Conservation (phyloP, 768 basidiomycete species). For the Russula virescens region DNA sequence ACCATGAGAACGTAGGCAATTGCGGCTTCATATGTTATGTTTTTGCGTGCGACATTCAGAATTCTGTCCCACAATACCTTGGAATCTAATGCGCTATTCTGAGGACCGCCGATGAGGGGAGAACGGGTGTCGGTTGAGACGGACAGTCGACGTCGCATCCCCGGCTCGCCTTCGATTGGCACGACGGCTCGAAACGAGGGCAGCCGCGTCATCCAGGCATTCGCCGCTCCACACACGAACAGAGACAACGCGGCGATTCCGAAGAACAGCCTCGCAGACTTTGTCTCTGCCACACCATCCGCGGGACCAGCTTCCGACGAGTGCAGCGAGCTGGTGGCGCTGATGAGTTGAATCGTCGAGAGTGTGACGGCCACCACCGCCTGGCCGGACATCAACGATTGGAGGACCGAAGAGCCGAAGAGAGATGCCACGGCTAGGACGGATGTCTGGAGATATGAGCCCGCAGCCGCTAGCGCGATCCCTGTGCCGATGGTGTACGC, state of each 20-base stretch:
- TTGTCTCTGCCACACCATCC: slow-evolving; percentile 52
- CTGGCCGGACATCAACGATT: slow-evolving; percentile 77
- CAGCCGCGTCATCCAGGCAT: slow-evolving; percentile 51
- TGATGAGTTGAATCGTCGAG: slow-evolving; percentile 67
- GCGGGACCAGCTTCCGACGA: slow-evolving; percentile 20
- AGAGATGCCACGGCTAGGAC: slow-evolving; percentile 76
- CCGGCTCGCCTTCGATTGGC: slow-evolving; percentile 37
- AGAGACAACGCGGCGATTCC: slow-evolving; percentile 63
- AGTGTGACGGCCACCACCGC: slow-evolving; percentile 81
- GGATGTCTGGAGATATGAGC: slow-evolving; percentile 72
- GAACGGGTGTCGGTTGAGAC: slow-evolving; percentile 33
- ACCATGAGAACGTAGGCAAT: slow-evolving; percentile 71
- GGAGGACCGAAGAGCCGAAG: slow-evolving; percentile 68
- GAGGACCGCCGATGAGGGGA: slow-evolving; percentile 34
- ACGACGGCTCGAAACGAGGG: slow-evolving; percentile 53
- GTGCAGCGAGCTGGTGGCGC: slow-evolving; percentile 53
- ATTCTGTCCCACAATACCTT: slow-evolving; percentile 35
- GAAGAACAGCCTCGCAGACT: slow-evolving; percentile 73
- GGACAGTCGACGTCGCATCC: slow-evolving; percentile 23
- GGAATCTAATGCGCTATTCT: slow-evolving; percentile 30
- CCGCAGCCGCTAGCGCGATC: slow-evolving; percentile 51
- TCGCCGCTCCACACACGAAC: slow-evolving; percentile 45
- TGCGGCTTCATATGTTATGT: slow-evolving; percentile 63
- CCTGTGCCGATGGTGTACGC: slow-evolving; percentile 59
- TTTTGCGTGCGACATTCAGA: slow-evolving; percentile 53